Base-by-base conservation (phyloP, 345 rosid species). In the Xanthoceras sorbifolium region DNA sequence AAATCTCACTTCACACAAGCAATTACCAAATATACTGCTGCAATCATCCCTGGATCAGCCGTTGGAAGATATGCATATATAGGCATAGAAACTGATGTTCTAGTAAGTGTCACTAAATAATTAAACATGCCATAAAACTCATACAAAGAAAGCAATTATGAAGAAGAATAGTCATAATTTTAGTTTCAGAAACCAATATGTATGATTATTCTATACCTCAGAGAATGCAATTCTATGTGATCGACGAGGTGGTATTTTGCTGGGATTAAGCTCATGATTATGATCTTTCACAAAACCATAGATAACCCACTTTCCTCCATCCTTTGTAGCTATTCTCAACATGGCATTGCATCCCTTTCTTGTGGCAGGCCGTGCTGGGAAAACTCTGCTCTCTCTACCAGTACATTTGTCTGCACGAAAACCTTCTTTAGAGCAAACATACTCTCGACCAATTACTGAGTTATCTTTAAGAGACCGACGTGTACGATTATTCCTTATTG, bases 391-490 rank as follows among this genome's bases (percentile, higher is more conserved):
- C 69, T 71, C 85, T 55, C 75, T 63, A 57, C 71, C 77, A 4
- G 67, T 36, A 68, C 34, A 50, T 57, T 82, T 84, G 67, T 74
- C 80, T 22, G 70, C 78, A 74, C 80, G 76, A 57, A 79, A 84
- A 31, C 85, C 87, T 75, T 82, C 85, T 71, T 82, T 82, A 22
- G 85, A 82, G 76, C 87, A 84, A 61, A 82, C 85, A 84, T 74
- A 82, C 74, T 84, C 87, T 28, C 87, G 79, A 50, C 85, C 87
- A 71, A 82, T 82, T 77, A 84, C 82, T 0, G 87, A 84, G 42
- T 79, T 84, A 74, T 84, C 83, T 73, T 84, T 82, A 63, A 84
- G 83, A 34, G 87, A 84, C 29, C 82, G 57, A 4, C 85, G 87
- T 29, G 82, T 82, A 65, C 87, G 85, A 64, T 85, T 82, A 44